Conservation (phyloP, 495 filamentous ascomycete species). For the Staphylotrichum tortipilum region DNA sequence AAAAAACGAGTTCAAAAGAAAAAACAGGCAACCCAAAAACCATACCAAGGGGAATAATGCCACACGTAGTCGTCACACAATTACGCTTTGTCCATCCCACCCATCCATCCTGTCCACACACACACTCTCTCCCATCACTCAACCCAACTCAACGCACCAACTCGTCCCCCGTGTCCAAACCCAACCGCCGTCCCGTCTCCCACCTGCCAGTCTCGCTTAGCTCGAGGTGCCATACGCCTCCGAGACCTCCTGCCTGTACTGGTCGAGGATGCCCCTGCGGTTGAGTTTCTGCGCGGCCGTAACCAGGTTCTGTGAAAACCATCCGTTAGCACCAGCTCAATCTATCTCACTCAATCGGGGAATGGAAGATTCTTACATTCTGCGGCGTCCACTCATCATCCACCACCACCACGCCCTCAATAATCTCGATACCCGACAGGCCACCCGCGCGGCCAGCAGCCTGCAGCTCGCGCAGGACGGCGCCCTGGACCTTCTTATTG, state of each 20-base stretch:
- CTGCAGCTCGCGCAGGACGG: slow-evolving; percentile 81
- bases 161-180: too few species aligned
- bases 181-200: too few species aligned
- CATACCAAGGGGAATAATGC: background rate
- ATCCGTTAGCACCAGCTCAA: too few species aligned
- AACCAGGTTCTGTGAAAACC: slow-evolving; percentile 53
- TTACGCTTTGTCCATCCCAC: background rate
- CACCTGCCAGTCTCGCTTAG: background rate
- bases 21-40: background rate
- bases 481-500: slow-evolving; percentile 65
- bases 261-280: slow-evolving; percentile 55
- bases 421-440: slow-evolving; percentile 78
- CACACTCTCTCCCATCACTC: too few species aligned
- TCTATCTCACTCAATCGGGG: slow-evolving; percentile 2
- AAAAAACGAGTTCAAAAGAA: background rate
- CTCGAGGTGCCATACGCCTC: slow-evolving; percentile 44
- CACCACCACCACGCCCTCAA: slow-evolving; percentile 83
- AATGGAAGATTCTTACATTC: slow-evolving; percentile 58
- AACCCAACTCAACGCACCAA: too few species aligned
- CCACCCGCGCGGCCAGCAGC: slow-evolving; percentile 63
- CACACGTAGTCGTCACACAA: slow-evolving; percentile 9
- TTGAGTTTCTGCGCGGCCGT: slow-evolving; percentile 75
- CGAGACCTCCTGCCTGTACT: slow-evolving; percentile 57
- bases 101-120: background rate
- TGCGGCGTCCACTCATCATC: slow-evolving; percentile 98